Evolutionary conservation across 768 basidiomycete species (phyloP).

Genomic region (Psilocybe subaeruginosa): DNA sequence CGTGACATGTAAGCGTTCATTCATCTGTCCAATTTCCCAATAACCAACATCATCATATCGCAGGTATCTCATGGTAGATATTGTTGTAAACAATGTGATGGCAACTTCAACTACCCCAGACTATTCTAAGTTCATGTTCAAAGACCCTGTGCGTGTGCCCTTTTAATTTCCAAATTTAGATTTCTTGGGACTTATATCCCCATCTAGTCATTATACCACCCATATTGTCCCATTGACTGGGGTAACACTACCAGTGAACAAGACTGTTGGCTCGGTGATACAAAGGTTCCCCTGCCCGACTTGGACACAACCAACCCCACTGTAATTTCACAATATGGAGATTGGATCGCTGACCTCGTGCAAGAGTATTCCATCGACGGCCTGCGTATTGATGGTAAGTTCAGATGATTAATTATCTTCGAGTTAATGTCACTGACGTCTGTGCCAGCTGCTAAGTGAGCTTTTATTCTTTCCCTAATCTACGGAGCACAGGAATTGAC

Average conservation of each 20-base stretch:
- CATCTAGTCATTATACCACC: constrained; percentile 68
- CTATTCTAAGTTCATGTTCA: constrained; percentile 70
- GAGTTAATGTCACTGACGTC: constrained; percentile 35
- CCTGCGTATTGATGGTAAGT: constrained; percentile 77
- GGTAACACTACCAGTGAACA: constrained; percentile 71
- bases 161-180: neutral
- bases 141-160: constrained; percentile 47
- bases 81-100: constrained; percentile 89
- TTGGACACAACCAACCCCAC: constrained; percentile 71
- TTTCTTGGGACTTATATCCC: constrained; percentile 1
- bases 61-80: constrained; percentile 83
- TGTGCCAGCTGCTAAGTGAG: constrained; percentile 45
- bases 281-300: constrained; percentile 73
- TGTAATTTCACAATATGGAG: constrained; percentile 63
- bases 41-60: neutral
- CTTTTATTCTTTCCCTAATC: constrained; percentile 14
- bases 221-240: constrained; percentile 78
- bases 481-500: neutral
- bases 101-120: constrained; percentile 63
- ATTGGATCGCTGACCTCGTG: constrained; percentile 73
- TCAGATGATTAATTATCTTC: neutral
- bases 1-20: constrained; percentile 61
- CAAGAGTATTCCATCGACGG: constrained; percentile 78
- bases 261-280: constrained; percentile 84
- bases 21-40: neutral